Evolutionary conservation across 2,329 filamentous ascomycete species (phyloP), one percentile per base, ranked within the genome.

Genomic region (Pseudogymnoascus sp.): DNA sequence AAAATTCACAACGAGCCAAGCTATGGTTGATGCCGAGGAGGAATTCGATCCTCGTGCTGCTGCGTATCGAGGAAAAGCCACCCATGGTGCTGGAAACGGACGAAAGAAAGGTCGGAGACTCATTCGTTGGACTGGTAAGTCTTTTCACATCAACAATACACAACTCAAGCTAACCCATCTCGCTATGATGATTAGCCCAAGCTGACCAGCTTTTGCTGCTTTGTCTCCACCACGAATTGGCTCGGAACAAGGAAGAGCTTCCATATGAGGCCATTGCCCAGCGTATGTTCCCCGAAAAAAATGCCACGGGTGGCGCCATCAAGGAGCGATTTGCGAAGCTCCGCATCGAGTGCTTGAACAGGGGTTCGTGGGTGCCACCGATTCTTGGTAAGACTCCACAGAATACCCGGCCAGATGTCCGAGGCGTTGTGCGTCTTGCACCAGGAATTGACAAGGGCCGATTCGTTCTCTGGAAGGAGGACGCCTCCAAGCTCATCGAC

Each of bases 301-400:
- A 50, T 37, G 73, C 75, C 0, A 75, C 75, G 0, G 74, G 72
- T 2, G 69, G 70, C 15, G 75, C 76, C 4, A 62, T 78, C 3
- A 58, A 64, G 1, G 77, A 79, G 68, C 71, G 74, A 31, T 60
- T 78, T 4, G 63, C 64, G 13, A 73, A 76, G 0, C 62, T 77
- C 3, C 73, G 77, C 4, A 64, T 64, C 1, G 67, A 69, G 1
- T 64, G 77, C 10, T 59, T 75, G 13, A 68, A 71, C 5, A 73
- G 77, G 62, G 77, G 77, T n/a, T 74, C 77, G 58, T 60, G 76
- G 5, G 73, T 79, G 1, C 77, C 77, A 1, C 77, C 77, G 2
- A 39, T 68, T 1, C 60, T 66, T 5, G 69, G 69, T 26, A 74
- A 72, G 61, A 63, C 68, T 0, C 67, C 68, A 2, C 58, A 65